Conservation (phyloP, 805 yeast species). For the Myxozyma vanderwaltii region DNA sequence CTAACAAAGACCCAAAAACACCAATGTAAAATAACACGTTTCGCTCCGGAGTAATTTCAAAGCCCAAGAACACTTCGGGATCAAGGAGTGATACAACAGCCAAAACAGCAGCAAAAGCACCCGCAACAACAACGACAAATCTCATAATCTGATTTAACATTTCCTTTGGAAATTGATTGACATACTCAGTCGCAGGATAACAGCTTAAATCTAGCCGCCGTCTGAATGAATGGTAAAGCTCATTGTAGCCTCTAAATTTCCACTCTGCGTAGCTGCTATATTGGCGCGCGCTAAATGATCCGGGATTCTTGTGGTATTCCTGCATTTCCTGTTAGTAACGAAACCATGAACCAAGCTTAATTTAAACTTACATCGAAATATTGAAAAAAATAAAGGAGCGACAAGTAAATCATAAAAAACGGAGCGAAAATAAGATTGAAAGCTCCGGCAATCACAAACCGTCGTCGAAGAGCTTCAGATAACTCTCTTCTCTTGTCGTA, state of each 20-base stretch:
- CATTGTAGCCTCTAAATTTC: conserved; percentile 93
- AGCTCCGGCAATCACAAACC: conserved; percentile 86
- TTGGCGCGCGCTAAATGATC: conserved; percentile 77
- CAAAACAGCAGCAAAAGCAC: conserved; percentile 86
- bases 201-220: conserved; percentile 75
- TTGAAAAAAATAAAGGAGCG: conserved; percentile 79
- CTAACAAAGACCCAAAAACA: conserved; percentile 84
- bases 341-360: neutral
- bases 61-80: conserved; percentile 86
- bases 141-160: conserved; percentile 52
- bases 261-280: conserved; percentile 94
- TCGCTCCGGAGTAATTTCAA: conserved; percentile 79
- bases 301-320: conserved; percentile 87
- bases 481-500: conserved; percentile 68
- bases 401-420: conserved; percentile 78
- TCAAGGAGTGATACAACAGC: conserved; percentile 77
- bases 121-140: conserved; percentile 73
- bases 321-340: neutral
- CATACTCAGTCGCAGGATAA: conserved; percentile 77
- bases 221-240: conserved; percentile 83
- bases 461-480: conserved; percentile 62
- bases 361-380: conserved; percentile 63
- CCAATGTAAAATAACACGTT: conserved; percentile 88
- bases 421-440: conserved; percentile 84
- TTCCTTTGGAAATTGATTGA: conserved; percentile 90